Conservation (phyloP, 768 basidiomycete species). For the Boletus tomentosulus region DNA sequence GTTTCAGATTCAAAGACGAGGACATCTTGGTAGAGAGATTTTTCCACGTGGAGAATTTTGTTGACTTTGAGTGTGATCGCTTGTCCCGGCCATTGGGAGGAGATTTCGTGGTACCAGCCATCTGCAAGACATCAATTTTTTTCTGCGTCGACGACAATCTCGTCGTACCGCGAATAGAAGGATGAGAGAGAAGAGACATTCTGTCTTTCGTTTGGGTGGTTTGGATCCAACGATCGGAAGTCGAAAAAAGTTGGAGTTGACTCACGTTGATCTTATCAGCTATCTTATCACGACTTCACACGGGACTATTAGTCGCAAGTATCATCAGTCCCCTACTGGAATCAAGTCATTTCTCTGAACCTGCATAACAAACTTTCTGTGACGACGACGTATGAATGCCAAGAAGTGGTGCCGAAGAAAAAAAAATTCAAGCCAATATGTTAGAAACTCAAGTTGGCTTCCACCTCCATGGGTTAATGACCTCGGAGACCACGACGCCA, state of each 20-base stretch:
- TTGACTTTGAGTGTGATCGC: constrained; percentile 97
- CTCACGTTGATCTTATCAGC: background rate
- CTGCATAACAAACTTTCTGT: too few relatives aligned
- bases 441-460: too few relatives aligned
- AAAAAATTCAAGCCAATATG: too few relatives aligned
- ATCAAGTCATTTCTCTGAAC: too few relatives aligned
- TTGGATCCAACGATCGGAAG: background rate
- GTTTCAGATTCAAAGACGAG: constrained; percentile 96
- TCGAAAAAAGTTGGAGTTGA: background rate
- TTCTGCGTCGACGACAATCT: constrained; percentile 2
- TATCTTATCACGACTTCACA: background rate
- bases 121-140: constrained; percentile 38
- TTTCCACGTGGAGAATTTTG: constrained; percentile 91
- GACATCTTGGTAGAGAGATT: constrained; percentile 93
- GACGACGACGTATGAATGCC: too few relatives aligned
- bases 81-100: constrained; percentile 95
- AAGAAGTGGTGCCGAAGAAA: too few relatives aligned
- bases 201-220: constrained; percentile 4
- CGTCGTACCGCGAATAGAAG: constrained; percentile 47
- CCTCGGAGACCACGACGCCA: background rate
- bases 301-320: too few relatives aligned
- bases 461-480: background rate
- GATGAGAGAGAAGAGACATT: constrained; percentile 57
- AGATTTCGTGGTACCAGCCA: constrained; percentile 96
- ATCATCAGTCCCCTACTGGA: too few relatives aligned